Evolutionary conservation across 345 rosid species (phyloP).

Genomic region (Fremontodendron californicum): DNA sequence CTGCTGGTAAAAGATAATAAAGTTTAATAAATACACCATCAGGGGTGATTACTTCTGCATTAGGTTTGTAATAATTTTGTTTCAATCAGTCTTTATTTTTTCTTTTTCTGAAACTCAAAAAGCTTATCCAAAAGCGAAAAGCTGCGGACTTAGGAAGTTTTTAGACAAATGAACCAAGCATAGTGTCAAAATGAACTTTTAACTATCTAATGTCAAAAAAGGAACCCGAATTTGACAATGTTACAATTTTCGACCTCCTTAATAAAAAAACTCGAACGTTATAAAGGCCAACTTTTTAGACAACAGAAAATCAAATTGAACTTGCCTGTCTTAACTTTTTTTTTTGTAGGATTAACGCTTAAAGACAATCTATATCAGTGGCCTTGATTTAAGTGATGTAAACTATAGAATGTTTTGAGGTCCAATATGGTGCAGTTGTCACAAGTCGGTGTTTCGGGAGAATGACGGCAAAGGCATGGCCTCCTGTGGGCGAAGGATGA

Average conservation of each 20-base stretch:
- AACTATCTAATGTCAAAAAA: not conserved
- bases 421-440: conserved; percentile 19
- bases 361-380: not conserved
- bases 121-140: no score
- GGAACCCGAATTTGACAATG: conserved; percentile 24
- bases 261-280: conserved; percentile 19
- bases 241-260: conserved; percentile 26
- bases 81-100: no score
- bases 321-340: not conserved
- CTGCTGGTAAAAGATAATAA: not conserved
- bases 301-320: not conserved
- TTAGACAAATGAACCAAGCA: not conserved
- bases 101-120: no score
- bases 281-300: not conserved
- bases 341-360: not conserved
- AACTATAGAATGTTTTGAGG: not conserved
- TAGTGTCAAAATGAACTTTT: not conserved
- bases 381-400: not conserved
- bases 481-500: conserved; percentile 88
- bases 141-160: no score
- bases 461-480: conserved; percentile 89
- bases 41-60: no score
- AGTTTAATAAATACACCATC: no score
- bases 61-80: no score
- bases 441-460: conserved; percentile 78